Conservation (phyloP, 169 alveolate species). For the Eimeria sp. region DNA sequence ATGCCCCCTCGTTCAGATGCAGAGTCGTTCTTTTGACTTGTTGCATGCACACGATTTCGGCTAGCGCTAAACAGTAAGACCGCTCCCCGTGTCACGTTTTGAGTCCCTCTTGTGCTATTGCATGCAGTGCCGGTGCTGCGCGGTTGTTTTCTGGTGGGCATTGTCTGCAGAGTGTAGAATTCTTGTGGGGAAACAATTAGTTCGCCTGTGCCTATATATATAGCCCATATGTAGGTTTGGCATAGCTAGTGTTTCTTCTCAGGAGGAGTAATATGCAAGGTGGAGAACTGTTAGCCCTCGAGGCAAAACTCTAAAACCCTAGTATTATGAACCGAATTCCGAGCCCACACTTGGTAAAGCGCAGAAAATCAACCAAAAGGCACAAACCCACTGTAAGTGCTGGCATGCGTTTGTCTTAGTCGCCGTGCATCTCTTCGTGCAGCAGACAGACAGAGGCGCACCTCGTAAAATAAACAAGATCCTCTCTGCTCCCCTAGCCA, state of each 20-base stretch:
- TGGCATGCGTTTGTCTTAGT: neutral
- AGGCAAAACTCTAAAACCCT: neutral
- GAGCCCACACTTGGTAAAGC: neutral
- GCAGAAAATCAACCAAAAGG: neutral
- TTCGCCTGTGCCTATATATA: too few species aligned
- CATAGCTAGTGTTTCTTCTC: neutral
- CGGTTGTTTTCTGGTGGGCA: too few species aligned
- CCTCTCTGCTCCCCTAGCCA: neutral
- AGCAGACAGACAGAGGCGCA: neutral
- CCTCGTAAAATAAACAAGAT: slow-evolving; percentile 19
- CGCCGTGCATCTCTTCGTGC: neutral
- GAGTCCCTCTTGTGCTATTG: too few species aligned
- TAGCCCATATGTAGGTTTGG: neutral
- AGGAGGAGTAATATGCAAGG: neutral
- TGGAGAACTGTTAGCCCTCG: neutral
- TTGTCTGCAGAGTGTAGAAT: too few species aligned
- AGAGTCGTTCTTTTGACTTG: neutral
- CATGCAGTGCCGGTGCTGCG: too few species aligned
- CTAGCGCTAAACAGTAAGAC: too few species aligned
- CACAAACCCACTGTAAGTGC: neutral
- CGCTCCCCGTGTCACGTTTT: too few species aligned
- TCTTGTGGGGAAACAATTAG: too few species aligned
- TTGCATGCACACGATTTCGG: too few species aligned
- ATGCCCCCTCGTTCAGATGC: neutral
- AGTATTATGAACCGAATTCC: neutral